A percentile compares a stretch with the other conserved stretches of the same genome.
phyloP scores from a whole-genome alignment of 1,284 basidiomycete species.

The Trichosporon faecale region DNA sequence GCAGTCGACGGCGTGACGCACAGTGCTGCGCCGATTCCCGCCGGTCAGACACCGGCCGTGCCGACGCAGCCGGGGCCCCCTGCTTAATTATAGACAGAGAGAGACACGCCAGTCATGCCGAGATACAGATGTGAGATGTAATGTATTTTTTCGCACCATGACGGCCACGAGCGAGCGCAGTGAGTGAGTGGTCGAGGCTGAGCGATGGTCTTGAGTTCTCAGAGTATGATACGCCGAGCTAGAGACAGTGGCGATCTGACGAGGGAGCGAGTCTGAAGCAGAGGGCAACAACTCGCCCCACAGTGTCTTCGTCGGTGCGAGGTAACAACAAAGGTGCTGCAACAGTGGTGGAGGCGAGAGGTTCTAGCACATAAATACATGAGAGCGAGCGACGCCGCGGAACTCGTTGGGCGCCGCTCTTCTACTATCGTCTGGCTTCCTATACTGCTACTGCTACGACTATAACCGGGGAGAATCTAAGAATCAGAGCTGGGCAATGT shows the following conservation, averaged over 20 bases:
- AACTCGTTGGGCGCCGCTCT: background rate
- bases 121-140: background rate
- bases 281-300: no score
- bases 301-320: no score
- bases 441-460: background rate
- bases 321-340: no score
- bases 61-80: background rate
- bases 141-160: background rate
- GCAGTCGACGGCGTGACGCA: background rate
- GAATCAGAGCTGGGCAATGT: slow-evolving; percentile 20
- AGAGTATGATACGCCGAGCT: no score
- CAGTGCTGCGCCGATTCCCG: background rate
- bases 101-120: background rate
- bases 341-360: no score
- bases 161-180: background rate
- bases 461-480: slow-evolving; percentile 1
- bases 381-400: no score
- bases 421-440: background rate
- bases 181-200: background rate
- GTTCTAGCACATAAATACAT: no score
- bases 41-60: background rate
- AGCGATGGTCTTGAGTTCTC: no score
- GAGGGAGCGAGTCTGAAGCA: background rate
- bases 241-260: background rate
- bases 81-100: background rate